Percentiles rank a stretch among this genome's conserved stretches.
These are phyloP conservation scores for Pholiota conissans DNA, from an alignment of 768 basidiomycete genomes.

Conservation along the genomic window DNA sequence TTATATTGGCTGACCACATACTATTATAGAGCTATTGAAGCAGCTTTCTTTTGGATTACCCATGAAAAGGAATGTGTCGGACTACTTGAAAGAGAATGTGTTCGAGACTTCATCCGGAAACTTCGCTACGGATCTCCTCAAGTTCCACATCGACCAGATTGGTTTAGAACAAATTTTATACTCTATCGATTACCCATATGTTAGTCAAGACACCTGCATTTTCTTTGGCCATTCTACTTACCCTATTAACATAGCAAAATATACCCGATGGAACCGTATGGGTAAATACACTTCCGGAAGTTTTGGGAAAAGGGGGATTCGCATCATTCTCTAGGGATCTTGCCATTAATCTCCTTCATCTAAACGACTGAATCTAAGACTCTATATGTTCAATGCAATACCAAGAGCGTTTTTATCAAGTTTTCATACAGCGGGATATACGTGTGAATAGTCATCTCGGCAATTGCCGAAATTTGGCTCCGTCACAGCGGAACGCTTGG, in stretches of 20 bases:
- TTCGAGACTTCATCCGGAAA: slow-evolving; percentile 42
- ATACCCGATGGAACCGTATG: slow-evolving; percentile 24
- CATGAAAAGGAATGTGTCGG: slow-evolving; percentile 37
- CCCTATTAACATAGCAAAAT: slow-evolving; percentile 16
- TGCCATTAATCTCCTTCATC: slow-evolving; percentile 28
- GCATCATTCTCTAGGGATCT: slow-evolving; percentile 25
- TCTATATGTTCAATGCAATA: too few species aligned
- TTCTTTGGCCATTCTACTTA: not conserved
- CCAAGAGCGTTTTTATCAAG: too few species aligned
- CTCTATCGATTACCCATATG: slow-evolving; percentile 39
- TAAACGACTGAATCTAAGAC: slow-evolving; percentile 20
- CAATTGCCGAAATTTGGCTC: too few species aligned
- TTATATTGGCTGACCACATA: not conserved
- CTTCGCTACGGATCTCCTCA: slow-evolving; percentile 36
- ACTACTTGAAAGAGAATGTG: slow-evolving; percentile 38
- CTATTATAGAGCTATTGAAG: slow-evolving; percentile 28
- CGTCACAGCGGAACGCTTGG: too few species aligned
- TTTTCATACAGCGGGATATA: too few species aligned
- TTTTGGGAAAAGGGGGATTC: slow-evolving; percentile 22
- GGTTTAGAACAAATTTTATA: slow-evolving; percentile 41
- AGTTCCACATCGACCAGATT: slow-evolving; percentile 39
- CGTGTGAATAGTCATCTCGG: too few species aligned
- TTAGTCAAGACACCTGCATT: slow-evolving; percentile 13
- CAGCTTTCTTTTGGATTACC: slow-evolving; percentile 29
- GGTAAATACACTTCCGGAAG: slow-evolving; percentile 21